Evolutionary conservation across 805 yeast genomes (phyloP), one percentile per base, ranked within the genome.

Genomic region (Hanseniaspora nectarophila): DNA sequence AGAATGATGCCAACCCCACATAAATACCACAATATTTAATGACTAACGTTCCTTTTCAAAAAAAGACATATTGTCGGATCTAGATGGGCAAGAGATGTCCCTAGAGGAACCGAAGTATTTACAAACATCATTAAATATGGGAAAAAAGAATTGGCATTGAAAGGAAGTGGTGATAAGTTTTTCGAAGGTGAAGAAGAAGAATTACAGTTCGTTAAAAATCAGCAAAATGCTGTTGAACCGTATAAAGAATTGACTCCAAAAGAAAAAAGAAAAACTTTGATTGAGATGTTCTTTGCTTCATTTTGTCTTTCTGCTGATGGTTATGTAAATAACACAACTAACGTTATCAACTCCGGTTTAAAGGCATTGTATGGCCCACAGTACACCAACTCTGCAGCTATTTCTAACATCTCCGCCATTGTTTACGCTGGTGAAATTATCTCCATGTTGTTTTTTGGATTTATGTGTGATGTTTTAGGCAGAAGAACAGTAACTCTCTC

Each of bases 391-490:
- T 84, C 94, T 0, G 65, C 66, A 42, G 96, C 95, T 28, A 77
- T 84, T 51, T 74, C 80, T 56, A 87, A 88, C 61, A 85, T 90
- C 44, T 73, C 94, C 0, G 78, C 95, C 7, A 84, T 90, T 63
- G 95, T 89, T 0, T 89, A 89, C 62, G 96, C 76, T 6, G 97
- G 97, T 59, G 87, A 92, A 2, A 92, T 89, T 50, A 74, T 85
- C 20, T 97, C 97, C 43, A 89, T 82, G 72, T 72, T 89, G 45
- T 49, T 72, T 0, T 88, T 90, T 66, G 97, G 97, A 43, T 79
- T 78, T 59, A 67, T 85, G 42, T 76, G 95, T 24, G 97, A 89
- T 69, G 76, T 81, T 62, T 71, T 78, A 60, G 83, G 90, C 18
- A 79, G 97, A 69, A 88, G 83, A 60, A 67, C 73, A 5, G 95